Conservation (phyloP, 805 yeast species). For the Scheffersomyces amazonensis region DNA sequence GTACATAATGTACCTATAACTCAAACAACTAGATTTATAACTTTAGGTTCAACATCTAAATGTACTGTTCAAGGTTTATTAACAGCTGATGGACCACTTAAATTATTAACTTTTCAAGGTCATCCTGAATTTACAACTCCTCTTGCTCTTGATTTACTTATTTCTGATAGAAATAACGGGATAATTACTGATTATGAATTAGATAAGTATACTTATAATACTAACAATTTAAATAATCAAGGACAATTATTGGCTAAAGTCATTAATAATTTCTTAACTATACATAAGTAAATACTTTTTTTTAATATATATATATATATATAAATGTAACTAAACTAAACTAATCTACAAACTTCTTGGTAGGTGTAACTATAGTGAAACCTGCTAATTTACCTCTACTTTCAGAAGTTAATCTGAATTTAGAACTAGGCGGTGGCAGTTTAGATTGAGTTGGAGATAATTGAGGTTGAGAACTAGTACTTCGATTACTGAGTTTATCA, state of each 20-base stretch:
- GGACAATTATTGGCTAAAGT: slow-evolving; percentile 37
- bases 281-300: neutral
- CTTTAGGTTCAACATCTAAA: slow-evolving; percentile 51
- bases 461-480: neutral
- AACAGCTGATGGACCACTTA: slow-evolving; percentile 38
- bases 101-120: slow-evolving; percentile 74
- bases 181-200: slow-evolving; percentile 21
- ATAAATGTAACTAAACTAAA: neutral
- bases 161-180: slow-evolving; percentile 12
- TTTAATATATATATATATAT: neutral
- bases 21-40: slow-evolving; percentile 20
- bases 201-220: slow-evolving; percentile 25
- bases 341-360: slow-evolving; percentile 20
- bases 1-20: slow-evolving; percentile 39
- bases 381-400: slow-evolving; percentile 40
- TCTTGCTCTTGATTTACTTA: slow-evolving; percentile 22
- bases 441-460: neutral
- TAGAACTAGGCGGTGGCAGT: neutral
- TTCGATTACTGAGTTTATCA: slow-evolving; percentile 29
- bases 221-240: slow-evolving; percentile 34
- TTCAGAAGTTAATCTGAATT: neutral
- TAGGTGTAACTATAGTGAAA: slow-evolving; percentile 34
- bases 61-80: slow-evolving; percentile 69
- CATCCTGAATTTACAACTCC: slow-evolving; percentile 75
- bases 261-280: slow-evolving; percentile 29